phyloP scores from a whole-genome alignment of 202 grass and related monocot genomes.

The Carex sylvatica region DNA sequence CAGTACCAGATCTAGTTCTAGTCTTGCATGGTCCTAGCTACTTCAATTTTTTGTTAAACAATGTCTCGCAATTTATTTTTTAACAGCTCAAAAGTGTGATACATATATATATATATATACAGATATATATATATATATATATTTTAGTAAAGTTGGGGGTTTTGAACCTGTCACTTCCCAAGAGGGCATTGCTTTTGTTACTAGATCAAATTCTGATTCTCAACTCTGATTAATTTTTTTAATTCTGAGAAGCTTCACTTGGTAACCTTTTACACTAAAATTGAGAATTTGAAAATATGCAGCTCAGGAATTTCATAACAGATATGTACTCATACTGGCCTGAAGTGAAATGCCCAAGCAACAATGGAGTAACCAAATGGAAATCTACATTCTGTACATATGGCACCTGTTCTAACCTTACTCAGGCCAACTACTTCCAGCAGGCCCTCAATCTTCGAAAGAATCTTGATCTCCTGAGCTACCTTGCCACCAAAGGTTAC shows the following conservation, averaged over 20 bases:
- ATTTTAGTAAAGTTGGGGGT: too few species aligned
- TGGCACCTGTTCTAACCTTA: slow-evolving; percentile 27
- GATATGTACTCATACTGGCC: slow-evolving; percentile 30
- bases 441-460: not conserved
- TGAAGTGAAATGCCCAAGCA: slow-evolving; percentile 26
- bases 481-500: slow-evolving; percentile 1
- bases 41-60: not conserved
- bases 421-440: slow-evolving; percentile 15
- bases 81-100: not conserved
- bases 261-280: slow-evolving; percentile 2
- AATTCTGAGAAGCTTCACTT: not conserved
- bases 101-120: too few species aligned
- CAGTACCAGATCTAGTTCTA: not conserved
- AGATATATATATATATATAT: too few species aligned
- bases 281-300: slow-evolving; percentile 1
- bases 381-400: slow-evolving; percentile 16
- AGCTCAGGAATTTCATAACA: slow-evolving; percentile 12
- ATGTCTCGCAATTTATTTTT: not conserved
- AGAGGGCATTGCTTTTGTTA: too few species aligned
- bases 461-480: slow-evolving; percentile 11
- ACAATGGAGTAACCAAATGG: slow-evolving; percentile 26
- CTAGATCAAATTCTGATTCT: too few species aligned
- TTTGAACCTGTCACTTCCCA: too few species aligned
- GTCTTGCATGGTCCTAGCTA: not conserved
- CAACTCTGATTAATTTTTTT: too few species aligned